These are phyloP conservation scores for Furcasterigmium sp. DNA, from an alignment of 2,329 filamentous ascomycete genomes.

Conservation along the genomic window DNA sequence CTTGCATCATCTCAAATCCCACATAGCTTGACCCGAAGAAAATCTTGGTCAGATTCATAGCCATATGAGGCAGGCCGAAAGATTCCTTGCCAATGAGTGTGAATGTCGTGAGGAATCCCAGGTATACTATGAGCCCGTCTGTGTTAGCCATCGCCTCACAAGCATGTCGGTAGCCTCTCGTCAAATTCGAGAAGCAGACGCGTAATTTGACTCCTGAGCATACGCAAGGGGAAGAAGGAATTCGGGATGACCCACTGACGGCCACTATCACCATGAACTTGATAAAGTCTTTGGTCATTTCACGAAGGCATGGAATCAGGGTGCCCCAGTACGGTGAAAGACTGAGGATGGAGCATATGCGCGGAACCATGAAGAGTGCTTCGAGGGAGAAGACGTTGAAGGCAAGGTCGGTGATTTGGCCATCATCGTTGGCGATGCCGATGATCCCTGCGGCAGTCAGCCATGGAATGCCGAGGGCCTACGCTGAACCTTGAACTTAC, in stretches of 20 bases:
- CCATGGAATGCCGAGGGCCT: not conserved
- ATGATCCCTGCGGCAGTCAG: conserved; percentile 47
- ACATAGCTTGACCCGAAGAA: conserved; percentile 75
- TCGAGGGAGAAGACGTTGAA: conserved; percentile 90
- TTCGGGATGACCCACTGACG: no score
- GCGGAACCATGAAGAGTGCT: conserved; percentile 83
- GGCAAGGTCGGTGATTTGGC: conserved; percentile 65
- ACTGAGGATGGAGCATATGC: conserved; percentile 81
- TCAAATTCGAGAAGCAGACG: no score
- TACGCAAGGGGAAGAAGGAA: no score
- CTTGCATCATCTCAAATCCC: conserved; percentile 63
- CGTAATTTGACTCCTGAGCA: no score
- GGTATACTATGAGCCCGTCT: no score
- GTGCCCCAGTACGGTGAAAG: conserved; percentile 89
- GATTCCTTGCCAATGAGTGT: conserved; percentile 68
- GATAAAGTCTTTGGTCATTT: conserved; percentile 90
- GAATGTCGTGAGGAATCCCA: conserved; percentile 86
- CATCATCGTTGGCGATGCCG: conserved; percentile 57
- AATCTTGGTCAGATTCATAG: conserved; percentile 72
- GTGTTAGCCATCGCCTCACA: no score
- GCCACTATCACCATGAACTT: conserved; percentile 78
- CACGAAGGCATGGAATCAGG: conserved; percentile 82
- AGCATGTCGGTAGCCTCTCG: no score
- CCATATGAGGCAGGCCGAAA: conserved; percentile 63
- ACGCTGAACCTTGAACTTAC: conserved; percentile 51